Conservation (phyloP, 2,329 filamentous ascomycete genomes). For the Graphilbum fragrans region DNA sequence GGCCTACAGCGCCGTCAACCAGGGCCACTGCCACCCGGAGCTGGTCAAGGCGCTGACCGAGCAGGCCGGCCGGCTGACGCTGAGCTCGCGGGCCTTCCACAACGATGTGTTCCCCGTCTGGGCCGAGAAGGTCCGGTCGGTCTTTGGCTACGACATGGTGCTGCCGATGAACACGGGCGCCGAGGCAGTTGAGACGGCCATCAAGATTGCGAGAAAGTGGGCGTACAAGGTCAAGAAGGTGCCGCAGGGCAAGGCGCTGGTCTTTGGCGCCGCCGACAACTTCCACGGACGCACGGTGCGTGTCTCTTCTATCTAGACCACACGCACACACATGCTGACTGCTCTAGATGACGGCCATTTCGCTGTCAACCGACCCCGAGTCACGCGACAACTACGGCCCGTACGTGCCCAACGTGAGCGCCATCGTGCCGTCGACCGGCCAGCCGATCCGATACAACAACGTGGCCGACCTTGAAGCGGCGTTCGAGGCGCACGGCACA, state of each 20-base stretch:
- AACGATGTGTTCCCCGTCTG: constrained; percentile 97
- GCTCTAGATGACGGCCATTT: constrained; percentile 76
- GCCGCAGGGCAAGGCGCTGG: constrained; percentile 66
- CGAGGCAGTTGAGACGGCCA: constrained; percentile 87
- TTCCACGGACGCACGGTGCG: constrained; percentile 91
- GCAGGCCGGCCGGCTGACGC: constrained; percentile 78
- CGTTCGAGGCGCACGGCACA: constrained; percentile 67
- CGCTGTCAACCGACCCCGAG: constrained; percentile 89
- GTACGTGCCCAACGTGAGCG: constrained; percentile 81
- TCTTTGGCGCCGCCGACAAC: constrained; percentile 81
- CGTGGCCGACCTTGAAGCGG: constrained; percentile 65
- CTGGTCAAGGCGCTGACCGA: constrained; percentile 82
- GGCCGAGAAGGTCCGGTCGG: constrained; percentile 78
- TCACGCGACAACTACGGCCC: constrained; percentile 95
- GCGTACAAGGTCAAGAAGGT: constrained; percentile 94
- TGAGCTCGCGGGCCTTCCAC: constrained; percentile 92
- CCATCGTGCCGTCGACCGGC: constrained; percentile 60
- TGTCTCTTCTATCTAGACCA: constrained; percentile 9
- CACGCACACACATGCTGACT: neutral
- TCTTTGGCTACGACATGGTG: constrained; percentile 96
- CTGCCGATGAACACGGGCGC: constrained; percentile 97
- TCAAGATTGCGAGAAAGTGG: constrained; percentile 97
- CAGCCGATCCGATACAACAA: constrained; percentile 79
- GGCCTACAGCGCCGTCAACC: constrained; percentile 95
- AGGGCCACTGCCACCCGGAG: constrained; percentile 95